phyloP scores from a whole-genome alignment of 768 basidiomycete genomes.

The Floccularia luteovirens region DNA sequence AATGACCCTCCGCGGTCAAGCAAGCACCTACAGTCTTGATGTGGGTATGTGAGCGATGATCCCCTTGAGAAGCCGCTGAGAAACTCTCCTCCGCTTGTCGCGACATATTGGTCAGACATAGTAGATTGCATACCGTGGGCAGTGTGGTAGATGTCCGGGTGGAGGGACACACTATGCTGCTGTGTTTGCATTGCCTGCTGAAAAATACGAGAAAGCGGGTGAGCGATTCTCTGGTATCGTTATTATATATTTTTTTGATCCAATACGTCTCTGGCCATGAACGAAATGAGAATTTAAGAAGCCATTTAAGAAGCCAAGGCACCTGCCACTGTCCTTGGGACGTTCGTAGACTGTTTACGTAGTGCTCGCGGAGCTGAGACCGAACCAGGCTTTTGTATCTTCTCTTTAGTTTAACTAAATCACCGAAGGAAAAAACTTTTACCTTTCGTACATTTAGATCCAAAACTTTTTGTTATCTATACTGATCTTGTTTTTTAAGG shows the following conservation, averaged over 20 bases:
- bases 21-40: slow-evolving; percentile 35
- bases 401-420: slow-evolving; percentile 23
- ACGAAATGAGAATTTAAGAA: slow-evolving; percentile 35
- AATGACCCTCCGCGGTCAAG: slow-evolving; percentile 33
- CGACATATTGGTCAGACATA: slow-evolving; percentile 20
- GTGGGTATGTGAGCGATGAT: slow-evolving; percentile 38
- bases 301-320: slow-evolving; percentile 33
- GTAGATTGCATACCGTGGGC: slow-evolving; percentile 10
- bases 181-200: slow-evolving; percentile 28
- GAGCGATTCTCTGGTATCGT: slow-evolving; percentile 20
- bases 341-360: slow-evolving; percentile 38
- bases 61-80: slow-evolving; percentile 40
- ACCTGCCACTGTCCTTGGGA: slow-evolving; percentile 34
- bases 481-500: slow-evolving; percentile 10
- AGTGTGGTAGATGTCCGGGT: slow-evolving; percentile 20
- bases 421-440: slow-evolving; percentile 15
- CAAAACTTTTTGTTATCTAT: slow-evolving; percentile 5
- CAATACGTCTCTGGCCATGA: slow-evolving; percentile 32
- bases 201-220: slow-evolving; percentile 24
- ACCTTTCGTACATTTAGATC: slow-evolving; percentile 6
- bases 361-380: slow-evolving; percentile 30
- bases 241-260: slow-evolving; percentile 40
- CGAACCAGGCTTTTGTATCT: slow-evolving; percentile 25
- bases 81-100: slow-evolving; percentile 22
- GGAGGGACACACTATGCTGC: slow-evolving; percentile 20